A percentile compares a stretch with the other conserved stretches of the same genome.
These are phyloP conservation scores for Leptodermis oblonga DNA, from an alignment of 257 asterid species.

Conservation along the genomic window DNA sequence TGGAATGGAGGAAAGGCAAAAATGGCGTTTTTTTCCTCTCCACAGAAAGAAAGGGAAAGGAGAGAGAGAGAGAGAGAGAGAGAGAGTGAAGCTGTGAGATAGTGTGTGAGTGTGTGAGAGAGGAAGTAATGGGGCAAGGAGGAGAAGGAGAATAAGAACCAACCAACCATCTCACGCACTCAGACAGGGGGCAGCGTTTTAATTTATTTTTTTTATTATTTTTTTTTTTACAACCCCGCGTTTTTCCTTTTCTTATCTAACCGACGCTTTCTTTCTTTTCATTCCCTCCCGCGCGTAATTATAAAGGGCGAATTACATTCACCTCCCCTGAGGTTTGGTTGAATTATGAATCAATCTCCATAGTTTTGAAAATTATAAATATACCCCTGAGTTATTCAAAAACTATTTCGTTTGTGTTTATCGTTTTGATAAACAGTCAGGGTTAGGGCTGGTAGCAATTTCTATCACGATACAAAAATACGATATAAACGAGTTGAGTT, in stretches of 20 bases:
- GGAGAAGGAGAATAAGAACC: conserved; percentile 41
- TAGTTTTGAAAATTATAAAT: too few relatives aligned
- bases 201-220: background rate
- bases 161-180: conserved; percentile 28
- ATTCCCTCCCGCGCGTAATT: conserved; percentile 8
- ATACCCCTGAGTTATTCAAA: too few relatives aligned
- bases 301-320: too few relatives aligned
- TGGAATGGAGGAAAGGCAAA: conserved; percentile 18
- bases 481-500: too few relatives aligned
- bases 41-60: conserved; percentile 45
- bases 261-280: conserved; percentile 2
- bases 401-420: too few relatives aligned
- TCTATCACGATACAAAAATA: too few relatives aligned
- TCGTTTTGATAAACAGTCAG: too few relatives aligned
- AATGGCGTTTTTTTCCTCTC: conserved; percentile 54
- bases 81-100: background rate
- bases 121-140: conserved; percentile 18
- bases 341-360: too few relatives aligned
- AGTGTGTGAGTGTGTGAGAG: conserved; percentile 20
- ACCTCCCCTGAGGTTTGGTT: too few relatives aligned
- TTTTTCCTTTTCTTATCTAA: conserved; percentile 5
- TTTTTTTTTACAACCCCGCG: background rate
- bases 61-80: conserved; percentile 10
- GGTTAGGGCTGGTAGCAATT: too few relatives aligned
- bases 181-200: too few relatives aligned